Conservation (phyloP, 805 yeast genomes). For the Clavispora phyllophila region DNA sequence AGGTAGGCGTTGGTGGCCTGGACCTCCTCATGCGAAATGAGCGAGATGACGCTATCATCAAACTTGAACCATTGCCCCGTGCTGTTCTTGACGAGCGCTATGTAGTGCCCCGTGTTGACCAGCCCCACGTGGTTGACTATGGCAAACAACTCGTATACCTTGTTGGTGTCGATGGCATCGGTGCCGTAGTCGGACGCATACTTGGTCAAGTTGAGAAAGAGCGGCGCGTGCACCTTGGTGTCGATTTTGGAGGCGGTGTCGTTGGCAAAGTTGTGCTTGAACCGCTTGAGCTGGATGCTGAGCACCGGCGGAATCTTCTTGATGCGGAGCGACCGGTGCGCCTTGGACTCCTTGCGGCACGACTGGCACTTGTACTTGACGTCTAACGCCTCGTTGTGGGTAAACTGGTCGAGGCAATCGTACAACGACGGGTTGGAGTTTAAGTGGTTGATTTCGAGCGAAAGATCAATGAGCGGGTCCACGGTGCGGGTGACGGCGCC, state of each 20-base stretch:
- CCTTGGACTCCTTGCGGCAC: slow-evolving; percentile 60
- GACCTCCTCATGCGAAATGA: slow-evolving; percentile 62
- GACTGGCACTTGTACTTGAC: slow-evolving; percentile 63
- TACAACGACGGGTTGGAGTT: slow-evolving; percentile 34
- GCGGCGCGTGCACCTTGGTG: slow-evolving; percentile 66
- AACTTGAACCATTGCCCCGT: slow-evolving; percentile 83
- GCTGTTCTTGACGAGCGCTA: slow-evolving; percentile 68
- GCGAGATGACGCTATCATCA: slow-evolving; percentile 80
- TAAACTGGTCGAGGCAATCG: slow-evolving; percentile 72
- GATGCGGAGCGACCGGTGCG: slow-evolving; percentile 64
- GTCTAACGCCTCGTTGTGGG: slow-evolving; percentile 72
- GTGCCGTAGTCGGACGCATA: slow-evolving; percentile 34
- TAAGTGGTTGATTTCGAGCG: slow-evolving; percentile 58
- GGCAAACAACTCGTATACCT: slow-evolving; percentile 76
- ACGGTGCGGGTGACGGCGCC: slow-evolving; percentile 57
- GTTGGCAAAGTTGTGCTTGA: slow-evolving; percentile 51
- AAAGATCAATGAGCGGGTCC: slow-evolving; percentile 88
- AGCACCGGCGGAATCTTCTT: slow-evolving; percentile 71
- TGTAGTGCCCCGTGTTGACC: slow-evolving; percentile 93
- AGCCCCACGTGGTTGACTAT: slow-evolving; percentile 88
- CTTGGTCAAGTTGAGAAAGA: slow-evolving; percentile 63
- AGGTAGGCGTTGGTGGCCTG: slow-evolving; percentile 72
- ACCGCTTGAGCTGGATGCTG: slow-evolving; percentile 79
- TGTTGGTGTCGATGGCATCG: slow-evolving; percentile 22
- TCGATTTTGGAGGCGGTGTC: slow-evolving; percentile 67